Evolutionary conservation across 257 asterid species (phyloP), one percentile per base, ranked within the genome.

Genomic region (Nicotiana attenuata): DNA sequence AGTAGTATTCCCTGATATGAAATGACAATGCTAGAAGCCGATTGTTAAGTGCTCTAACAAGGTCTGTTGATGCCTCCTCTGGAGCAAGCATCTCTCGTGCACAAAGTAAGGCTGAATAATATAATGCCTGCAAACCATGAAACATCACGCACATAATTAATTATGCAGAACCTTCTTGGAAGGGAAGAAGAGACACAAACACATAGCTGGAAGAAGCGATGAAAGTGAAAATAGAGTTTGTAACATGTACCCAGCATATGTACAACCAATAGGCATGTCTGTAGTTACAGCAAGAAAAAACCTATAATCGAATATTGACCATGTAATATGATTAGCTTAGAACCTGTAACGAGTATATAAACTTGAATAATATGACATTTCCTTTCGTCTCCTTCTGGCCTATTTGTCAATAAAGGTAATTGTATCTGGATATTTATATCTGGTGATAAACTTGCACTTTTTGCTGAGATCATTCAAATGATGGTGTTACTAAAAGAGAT

Each of bases 11-110:
- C 28, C 94, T 83, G 79, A 93, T 93, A 87, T 93, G 97, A 85
- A 93, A 89, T n/a, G 97, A 91, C 71, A 93, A 80, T 80, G 97
- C 97, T 17, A 93, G 88, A 13, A 90, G 82, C 22, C 97, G 97
- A 73, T 90, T 93, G 84, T 91, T 89, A 26, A 93, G 94, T 2
- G 96, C 96, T 20, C 81, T 88, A 59, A 86, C 82, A 60, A 92
- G 97, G 85, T 91, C 93, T 11, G 88, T 86, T 3, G 94, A 90
- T 41, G 90, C 90, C 15, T 92, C 95, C 83, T 93, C 97, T 6
- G 93, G 95, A 53, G 89, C 85, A 83, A 93, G 95, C 93, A 93
- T 93, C 88, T 93, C 97, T 29, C 93, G 88, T 59, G 95, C 93
- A 86, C 94, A 87, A 66, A 93, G 93, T 81, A 92, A 87, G 80